phyloP scores from a whole-genome alignment of 495 filamentous ascomycete genomes.

The Trichoderma gamsii region DNA sequence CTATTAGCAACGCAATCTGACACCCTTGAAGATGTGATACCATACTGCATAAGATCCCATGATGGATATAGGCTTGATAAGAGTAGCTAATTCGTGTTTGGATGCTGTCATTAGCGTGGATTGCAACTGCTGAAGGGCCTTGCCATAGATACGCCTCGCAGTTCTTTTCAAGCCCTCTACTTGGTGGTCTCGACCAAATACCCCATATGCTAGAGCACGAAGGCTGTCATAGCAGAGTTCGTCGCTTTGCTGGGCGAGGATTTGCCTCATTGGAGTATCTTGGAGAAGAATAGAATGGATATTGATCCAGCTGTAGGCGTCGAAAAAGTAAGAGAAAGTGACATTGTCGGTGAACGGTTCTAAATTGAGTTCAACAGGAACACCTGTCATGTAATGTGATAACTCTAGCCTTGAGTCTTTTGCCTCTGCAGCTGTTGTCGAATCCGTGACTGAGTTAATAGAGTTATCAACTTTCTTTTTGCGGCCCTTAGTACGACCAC shows the following conservation, averaged over 20 bases:
- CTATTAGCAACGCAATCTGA: background rate
- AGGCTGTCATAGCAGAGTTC: conserved; percentile 16
- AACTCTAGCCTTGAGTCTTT: background rate
- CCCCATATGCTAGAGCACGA: conserved; percentile 15
- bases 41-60: conserved; percentile 17
- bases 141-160: conserved; percentile 4
- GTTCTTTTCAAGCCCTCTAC: conserved; percentile 4
- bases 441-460: background rate
- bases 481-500: background rate
- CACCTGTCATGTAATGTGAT: background rate
- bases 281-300: conserved; percentile 16
- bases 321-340: conserved; percentile 16
- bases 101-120: background rate
- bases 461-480: background rate
- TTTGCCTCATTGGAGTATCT: conserved; percentile 12
- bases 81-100: conserved; percentile 13
- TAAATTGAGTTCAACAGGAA: background rate
- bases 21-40: background rate
- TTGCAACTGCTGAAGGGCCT: background rate
- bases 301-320: conserved; percentile 18
- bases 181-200: conserved; percentile 15
- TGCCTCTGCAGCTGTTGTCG: background rate
- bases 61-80: conserved; percentile 16
- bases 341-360: conserved; percentile 14
- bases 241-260: conserved; percentile 6